A percentile compares a stretch with the other conserved stretches of the same genome.
Conservation (phyloP, 441 rosid genomes). For the Jatropha multifida region DNA sequence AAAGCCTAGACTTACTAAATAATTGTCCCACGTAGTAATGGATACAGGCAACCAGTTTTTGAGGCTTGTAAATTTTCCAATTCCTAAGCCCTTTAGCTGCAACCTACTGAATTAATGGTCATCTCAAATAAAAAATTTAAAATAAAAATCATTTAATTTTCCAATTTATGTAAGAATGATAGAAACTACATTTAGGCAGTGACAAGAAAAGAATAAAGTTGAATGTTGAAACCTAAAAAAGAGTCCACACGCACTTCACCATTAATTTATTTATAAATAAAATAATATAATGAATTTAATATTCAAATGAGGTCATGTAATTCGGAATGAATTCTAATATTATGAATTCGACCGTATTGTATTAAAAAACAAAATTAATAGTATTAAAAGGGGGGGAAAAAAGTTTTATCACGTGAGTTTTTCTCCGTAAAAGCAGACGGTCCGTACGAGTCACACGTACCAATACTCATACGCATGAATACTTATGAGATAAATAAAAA, state of each 20-base stretch:
- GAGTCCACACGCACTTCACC: too few species aligned
- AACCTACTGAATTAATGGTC: too few species aligned
- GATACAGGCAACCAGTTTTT: neutral
- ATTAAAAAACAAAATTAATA: too few species aligned
- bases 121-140: too few species aligned
- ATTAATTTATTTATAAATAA: too few species aligned
- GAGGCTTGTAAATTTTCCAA: neutral
- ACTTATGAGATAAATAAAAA: neutral
- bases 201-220: neutral
- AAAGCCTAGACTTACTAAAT: neutral
- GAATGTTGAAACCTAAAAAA: neutral
- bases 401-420: constrained; percentile 4
- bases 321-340: too few species aligned
- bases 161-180: too few species aligned
- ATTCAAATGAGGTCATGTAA: too few species aligned
- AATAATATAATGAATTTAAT: too few species aligned
- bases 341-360: too few species aligned
- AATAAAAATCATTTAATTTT: too few species aligned
- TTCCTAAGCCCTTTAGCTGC: too few species aligned
- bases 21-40: neutral
- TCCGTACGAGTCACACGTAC: constrained; percentile 38
- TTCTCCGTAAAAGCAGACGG: constrained; percentile 3
- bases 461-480: neutral
- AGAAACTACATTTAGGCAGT: neutral
- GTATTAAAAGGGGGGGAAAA: neutral